These are phyloP conservation scores for Sphaerulina vaccinii DNA, from an alignment of 2,329 filamentous ascomycete genomes.

Conservation along the genomic window DNA sequence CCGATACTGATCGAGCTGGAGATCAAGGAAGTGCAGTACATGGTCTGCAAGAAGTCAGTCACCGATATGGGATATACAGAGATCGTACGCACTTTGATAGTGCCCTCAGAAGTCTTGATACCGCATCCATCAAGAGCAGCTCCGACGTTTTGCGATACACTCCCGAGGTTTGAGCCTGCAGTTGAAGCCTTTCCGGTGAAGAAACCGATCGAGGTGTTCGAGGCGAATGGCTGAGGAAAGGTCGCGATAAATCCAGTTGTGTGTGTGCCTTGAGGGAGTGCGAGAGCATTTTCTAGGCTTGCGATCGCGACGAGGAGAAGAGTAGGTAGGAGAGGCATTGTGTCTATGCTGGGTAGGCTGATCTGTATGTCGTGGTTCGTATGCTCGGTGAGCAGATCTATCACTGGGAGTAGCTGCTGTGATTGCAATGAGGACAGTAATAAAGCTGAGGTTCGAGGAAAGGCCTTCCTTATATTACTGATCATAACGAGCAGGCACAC, in stretches of 20 bases:
- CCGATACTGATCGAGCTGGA: conserved; percentile 22
- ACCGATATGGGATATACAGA: not conserved
- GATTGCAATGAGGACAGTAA: too few species aligned
- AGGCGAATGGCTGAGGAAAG: conserved; percentile 9
- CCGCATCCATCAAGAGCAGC: conserved; percentile 10
- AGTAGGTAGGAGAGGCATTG: not conserved
- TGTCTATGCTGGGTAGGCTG: not conserved
- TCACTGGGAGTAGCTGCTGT: not conserved
- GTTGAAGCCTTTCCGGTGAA: conserved; percentile 11
- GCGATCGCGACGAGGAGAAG: not conserved
- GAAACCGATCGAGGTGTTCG: conserved; percentile 17
- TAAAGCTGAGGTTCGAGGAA: not conserved
- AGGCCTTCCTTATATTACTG: not conserved
- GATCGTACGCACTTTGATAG: conserved; percentile 8
- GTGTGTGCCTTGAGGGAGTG: conserved; percentile 15
- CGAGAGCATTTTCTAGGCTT: not conserved
- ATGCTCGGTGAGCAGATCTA: too few species aligned
- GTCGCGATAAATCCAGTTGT: conserved; percentile 4
- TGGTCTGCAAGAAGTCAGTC: conserved; percentile 3
- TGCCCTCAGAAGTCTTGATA: not conserved
- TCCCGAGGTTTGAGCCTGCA: conserved; percentile 8
- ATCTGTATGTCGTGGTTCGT: not conserved
- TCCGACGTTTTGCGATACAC: not conserved
- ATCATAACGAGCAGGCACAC: not conserved
- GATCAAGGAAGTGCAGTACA: conserved; percentile 15